Base-by-base conservation (phyloP, 129 eudicot species). In the Artemisia argyi region DNA sequence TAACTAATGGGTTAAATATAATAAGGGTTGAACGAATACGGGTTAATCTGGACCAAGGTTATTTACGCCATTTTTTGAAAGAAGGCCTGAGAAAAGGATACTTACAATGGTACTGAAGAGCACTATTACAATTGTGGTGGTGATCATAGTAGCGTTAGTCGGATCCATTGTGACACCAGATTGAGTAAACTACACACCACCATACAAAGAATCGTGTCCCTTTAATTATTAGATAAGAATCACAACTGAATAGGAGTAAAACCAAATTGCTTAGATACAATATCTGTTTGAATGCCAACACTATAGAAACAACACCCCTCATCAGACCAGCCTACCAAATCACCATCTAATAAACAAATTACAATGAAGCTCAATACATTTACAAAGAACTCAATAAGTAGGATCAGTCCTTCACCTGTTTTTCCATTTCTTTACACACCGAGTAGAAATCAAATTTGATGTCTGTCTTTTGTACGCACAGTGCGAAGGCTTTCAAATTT, bases 371-470 rank as follows among this genome's bases (percentile, higher is more conserved):
- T 4, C 11, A 14, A 49, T 18, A 62, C 26, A 28, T 6, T 17
- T 42, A 42, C 55, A 44, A 44, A 53, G 42, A 39, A 17, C n/a
- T 65, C 4, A 61, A 11, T 2, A 24, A 53, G 58, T 58, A 56
- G 32, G 73, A 56, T 15, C 48, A 15, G 64, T 7, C 8, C 7
- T 28, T 61, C 85, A 94, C 98, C 98, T 94, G 98, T 81, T 80
- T 94, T 81, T 90, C 98, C 97, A 94, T 90, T 83, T 94, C 98
- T 84, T 86, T 94, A 63, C 91, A 90, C 46, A 90, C 80, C 15
- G 98, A 94, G 78, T 60, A 90, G 17, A 94, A 83, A 85, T 94
- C 98, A 63, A 94, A 94, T 71, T 88, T 90, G 72, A 94, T 67
- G 66, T 94, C 98, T 28, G 96, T 90, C 83, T 90, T 94, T 76